Evolutionary conservation across 352 stramenopile genomes (phyloP).

Genomic region (Aphanomyces invadans): DNA sequence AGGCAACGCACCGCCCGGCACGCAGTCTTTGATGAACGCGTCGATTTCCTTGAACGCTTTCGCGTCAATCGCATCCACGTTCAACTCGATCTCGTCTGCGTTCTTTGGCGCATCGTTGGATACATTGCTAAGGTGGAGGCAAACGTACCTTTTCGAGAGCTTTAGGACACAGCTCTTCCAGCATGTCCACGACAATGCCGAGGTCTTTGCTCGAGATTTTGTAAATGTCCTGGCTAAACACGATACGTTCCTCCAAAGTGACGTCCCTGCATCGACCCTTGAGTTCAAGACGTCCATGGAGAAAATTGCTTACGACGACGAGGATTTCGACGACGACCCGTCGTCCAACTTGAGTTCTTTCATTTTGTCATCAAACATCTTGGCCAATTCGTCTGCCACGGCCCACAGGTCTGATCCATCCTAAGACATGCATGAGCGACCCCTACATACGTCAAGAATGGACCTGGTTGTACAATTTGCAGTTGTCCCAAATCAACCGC

Average conservation of each 20-base stretch:
- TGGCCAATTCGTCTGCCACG: constrained; percentile 70
- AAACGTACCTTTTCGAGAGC: constrained; percentile 72
- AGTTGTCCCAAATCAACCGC: constrained; percentile 80
- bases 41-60: constrained; percentile 84
- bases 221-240: constrained; percentile 87
- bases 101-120: constrained; percentile 46
- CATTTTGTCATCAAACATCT: constrained; percentile 83
- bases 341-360: constrained; percentile 79
- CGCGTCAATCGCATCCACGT: constrained; percentile 80
- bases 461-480: constrained; percentile 34
- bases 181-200: constrained; percentile 58
- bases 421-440: constrained; percentile 25
- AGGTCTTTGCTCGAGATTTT: constrained; percentile 72
- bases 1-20: constrained; percentile 60
- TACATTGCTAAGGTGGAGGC: background rate
- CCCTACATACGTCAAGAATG: background rate
- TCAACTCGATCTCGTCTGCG: constrained; percentile 81
- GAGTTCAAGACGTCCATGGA: constrained; percentile 7
- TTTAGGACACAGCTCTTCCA: constrained; percentile 81
- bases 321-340: constrained; percentile 29
- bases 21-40: constrained; percentile 66
- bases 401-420: constrained; percentile 85
- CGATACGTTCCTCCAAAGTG: constrained; percentile 71
- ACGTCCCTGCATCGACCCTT: constrained; percentile 38
- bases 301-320: constrained; percentile 42